phyloP scores from a whole-genome alignment of 495 filamentous ascomycete genomes.

The Parmelia sp. region DNA sequence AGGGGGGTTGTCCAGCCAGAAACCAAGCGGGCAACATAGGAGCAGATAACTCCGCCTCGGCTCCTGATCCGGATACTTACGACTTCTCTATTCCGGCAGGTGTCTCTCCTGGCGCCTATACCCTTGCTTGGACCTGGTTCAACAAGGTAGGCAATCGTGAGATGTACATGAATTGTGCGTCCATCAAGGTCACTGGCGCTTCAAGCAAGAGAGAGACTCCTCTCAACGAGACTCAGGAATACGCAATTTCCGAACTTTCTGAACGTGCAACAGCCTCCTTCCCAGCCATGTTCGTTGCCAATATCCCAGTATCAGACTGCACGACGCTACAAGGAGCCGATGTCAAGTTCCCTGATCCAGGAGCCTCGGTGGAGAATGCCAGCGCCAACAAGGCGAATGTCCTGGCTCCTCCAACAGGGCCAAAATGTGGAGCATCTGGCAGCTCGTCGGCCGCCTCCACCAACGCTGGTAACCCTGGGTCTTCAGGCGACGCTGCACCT shows the following conservation, averaged over 20 bases:
- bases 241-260: slow-evolving; percentile 11
- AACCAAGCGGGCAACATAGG: slow-evolving; percentile 33
- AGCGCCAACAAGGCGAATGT: background rate
- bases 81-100: slow-evolving; percentile 59
- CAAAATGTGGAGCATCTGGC: slow-evolving; percentile 4
- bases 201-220: slow-evolving; percentile 34
- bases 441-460: background rate
- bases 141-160: slow-evolving; percentile 51
- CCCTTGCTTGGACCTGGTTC: slow-evolving; percentile 56
- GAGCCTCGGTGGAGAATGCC: slow-evolving; percentile 18
- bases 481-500: slow-evolving; percentile 7
- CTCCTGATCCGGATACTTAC: slow-evolving; percentile 35
- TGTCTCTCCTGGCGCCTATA: slow-evolving; percentile 45
- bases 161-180: slow-evolving; percentile 58
- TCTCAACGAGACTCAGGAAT: slow-evolving; percentile 8
- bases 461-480: background rate
- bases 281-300: slow-evolving; percentile 55
- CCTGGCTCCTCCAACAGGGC: slow-evolving; percentile 16
- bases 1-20: slow-evolving; percentile 38
- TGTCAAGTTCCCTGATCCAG: slow-evolving; percentile 23
- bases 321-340: slow-evolving; percentile 31
- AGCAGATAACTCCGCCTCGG: slow-evolving; percentile 22
- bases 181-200: slow-evolving; percentile 42
- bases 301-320: slow-evolving; percentile 38
- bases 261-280: slow-evolving; percentile 22